Evolutionary conservation across 495 filamentous ascomycete genomes (phyloP), one percentile per base, ranked within the genome.

Genomic region (Penicillium soppii): DNA sequence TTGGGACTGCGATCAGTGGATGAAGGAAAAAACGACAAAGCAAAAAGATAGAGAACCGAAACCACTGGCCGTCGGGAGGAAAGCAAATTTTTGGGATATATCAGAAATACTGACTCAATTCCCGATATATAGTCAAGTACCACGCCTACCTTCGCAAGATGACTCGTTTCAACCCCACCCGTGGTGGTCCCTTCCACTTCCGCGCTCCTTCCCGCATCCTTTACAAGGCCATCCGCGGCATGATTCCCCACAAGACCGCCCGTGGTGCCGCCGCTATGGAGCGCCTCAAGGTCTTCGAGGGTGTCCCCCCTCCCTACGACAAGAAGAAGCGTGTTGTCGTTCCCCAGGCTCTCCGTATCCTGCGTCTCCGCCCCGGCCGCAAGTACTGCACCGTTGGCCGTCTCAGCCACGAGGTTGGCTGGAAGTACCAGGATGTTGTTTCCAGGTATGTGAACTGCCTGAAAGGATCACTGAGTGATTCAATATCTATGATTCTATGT

Each of bases 371-470:
- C 82, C 94, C 94, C 65, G 94, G 94, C 66, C 90, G 94, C 78
- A 98, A 98, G 84, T 98, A 92, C 87, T 98, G 95, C 87, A 92
- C 90, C 52, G 92, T 98, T 62, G 94, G 94, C 61, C 84, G 94
- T 73, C 80, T 98, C 68, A 94, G 91, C 79, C 91, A 97, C 73
- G 94, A 98, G 79, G 91, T 97, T 66, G 94, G 94, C 75, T 98
- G 94, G 94, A 97, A 97, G 77, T 98, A 98, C 87, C 86, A 95
- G 82, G 92, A 96, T 71, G 91, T 97, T 76, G 94, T 98, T 78
- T 85, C 82, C 61, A 88, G 90, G 94, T 98, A 76, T 65, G 92
- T 86, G 47, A 54, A 43, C 36, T 43, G 39, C 7, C 42, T 29
- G 9, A 33, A 52, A n/a, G 6, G 12, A 25, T 20, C 20, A 35